A percentile compares a stretch with the other conserved stretches of the same genome.
phyloP scores from a whole-genome alignment of 176 grass and related monocot species.

The Oryza australiensis region DNA sequence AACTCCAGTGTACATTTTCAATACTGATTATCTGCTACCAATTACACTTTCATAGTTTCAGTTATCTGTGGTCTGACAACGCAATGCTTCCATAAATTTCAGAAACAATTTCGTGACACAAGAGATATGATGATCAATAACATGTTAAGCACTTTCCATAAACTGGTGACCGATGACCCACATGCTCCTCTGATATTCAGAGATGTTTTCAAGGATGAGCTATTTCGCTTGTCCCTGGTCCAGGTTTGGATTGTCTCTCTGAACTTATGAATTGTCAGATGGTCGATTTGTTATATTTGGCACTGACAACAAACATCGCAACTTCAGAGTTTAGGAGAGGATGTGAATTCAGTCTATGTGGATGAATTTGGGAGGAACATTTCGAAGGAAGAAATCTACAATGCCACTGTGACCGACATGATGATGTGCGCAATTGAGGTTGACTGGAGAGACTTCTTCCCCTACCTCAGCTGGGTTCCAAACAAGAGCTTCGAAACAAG shows the following conservation, averaged over 20 bases:
- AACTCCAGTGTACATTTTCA: background rate
- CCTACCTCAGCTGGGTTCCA: conserved; percentile 77
- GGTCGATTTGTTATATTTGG: background rate
- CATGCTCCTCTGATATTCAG: conserved; percentile 60
- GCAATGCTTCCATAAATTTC: conserved; percentile 29
- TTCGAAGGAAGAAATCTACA: conserved; percentile 56
- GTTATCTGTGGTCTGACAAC: background rate
- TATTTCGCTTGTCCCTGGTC: conserved; percentile 70
- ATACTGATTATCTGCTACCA: background rate
- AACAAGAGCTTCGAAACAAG: conserved; percentile 62
- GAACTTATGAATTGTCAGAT: background rate
- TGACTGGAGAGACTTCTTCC: conserved; percentile 96
- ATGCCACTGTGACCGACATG: conserved; percentile 59
- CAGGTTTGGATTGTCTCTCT: conserved; percentile 34
- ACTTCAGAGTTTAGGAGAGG: conserved; percentile 64
- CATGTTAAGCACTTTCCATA: conserved; percentile 48
- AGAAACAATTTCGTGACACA: conserved; percentile 62
- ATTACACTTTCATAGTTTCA: background rate
- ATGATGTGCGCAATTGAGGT: conserved; percentile 71
- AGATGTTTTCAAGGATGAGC: conserved; percentile 66
- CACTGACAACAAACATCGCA: background rate
- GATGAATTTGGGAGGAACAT: conserved; percentile 63
- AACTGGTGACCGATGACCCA: conserved; percentile 46
- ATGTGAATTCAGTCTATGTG: conserved; percentile 65
- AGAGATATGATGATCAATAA: conserved; percentile 67